These are phyloP conservation scores for Suhomyces faveliae DNA, from an alignment of 805 yeast genomes.

Conservation along the genomic window DNA sequence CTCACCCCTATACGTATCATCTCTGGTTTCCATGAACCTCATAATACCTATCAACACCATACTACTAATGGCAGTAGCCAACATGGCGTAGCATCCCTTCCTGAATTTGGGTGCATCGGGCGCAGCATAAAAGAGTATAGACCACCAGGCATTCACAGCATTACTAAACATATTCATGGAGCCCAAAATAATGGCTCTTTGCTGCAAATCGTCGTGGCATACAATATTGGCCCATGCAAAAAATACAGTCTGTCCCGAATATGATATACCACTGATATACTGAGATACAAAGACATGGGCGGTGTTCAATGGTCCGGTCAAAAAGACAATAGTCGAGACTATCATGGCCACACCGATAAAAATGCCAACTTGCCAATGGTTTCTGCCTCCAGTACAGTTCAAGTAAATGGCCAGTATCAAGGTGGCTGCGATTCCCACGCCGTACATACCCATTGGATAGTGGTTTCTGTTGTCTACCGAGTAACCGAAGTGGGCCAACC, in stretches of 20 bases:
- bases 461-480: conserved; percentile 47
- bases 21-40: conserved; percentile 43
- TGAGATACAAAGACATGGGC: conserved; percentile 51
- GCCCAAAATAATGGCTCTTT: conserved; percentile 61
- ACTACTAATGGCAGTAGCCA: conserved; percentile 49
- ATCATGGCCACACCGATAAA: conserved; percentile 43
- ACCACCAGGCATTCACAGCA: conserved; percentile 68
- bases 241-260: conserved; percentile 59
- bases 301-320: conserved; percentile 39
- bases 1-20: conserved; percentile 14
- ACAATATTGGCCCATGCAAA: conserved; percentile 65
- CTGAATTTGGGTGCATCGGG: conserved; percentile 49
- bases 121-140: conserved; percentile 52
- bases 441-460: conserved; percentile 55
- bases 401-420: conserved; percentile 43
- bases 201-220: conserved; percentile 58
- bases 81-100: conserved; percentile 57
- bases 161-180: conserved; percentile 65
- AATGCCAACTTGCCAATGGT: conserved; percentile 53
- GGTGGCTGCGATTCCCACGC: conserved; percentile 49
- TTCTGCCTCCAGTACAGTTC: conserved; percentile 39
- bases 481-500: conserved; percentile 43
- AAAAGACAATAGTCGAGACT: conserved; percentile 47
- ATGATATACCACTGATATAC: conserved; percentile 52
- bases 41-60: conserved; percentile 41